Conservation (phyloP, 768 basidiomycete species). For the Amanita phalloides region DNA sequence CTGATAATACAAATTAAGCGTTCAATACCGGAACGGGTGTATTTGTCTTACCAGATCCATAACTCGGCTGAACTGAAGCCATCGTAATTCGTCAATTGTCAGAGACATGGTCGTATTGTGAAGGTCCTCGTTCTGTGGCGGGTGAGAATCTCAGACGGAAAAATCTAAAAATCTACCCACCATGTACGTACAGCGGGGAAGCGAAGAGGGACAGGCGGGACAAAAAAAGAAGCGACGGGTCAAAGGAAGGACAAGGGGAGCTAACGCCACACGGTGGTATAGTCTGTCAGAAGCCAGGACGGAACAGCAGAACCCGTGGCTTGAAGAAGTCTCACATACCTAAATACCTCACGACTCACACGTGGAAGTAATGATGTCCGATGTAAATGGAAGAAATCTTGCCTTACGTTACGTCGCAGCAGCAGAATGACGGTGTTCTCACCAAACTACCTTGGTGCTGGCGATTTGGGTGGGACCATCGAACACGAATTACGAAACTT, state of each 20-base stretch:
- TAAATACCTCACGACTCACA: conserved; percentile 33
- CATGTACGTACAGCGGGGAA: background rate
- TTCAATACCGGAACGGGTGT: background rate
- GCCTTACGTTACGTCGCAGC: conserved; percentile 20
- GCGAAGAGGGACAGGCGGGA: conserved; percentile 3
- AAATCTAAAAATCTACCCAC: background rate
- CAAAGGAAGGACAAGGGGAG: conserved; percentile 9
- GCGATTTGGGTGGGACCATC: conserved; percentile 1
- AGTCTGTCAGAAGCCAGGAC: conserved; percentile 8
- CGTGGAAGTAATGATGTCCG: conserved; percentile 28
- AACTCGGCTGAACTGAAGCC: conserved; percentile 31
- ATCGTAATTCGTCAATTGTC: conserved; percentile 36
- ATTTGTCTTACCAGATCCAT: conserved; percentile 6
- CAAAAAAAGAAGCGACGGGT: conserved; percentile 8
- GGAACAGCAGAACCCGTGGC: conserved; percentile 1
- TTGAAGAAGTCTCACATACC: conserved; percentile 16
- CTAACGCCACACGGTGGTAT: conserved; percentile 9
- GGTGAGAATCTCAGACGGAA: background rate
- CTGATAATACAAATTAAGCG: background rate
- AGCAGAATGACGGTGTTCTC: background rate
- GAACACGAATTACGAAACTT: background rate
- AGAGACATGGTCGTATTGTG: conserved; percentile 20
- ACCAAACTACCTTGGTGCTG: background rate
- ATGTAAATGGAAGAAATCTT: conserved; percentile 19
- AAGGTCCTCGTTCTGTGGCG: conserved; percentile 18